A percentile compares a stretch with the other conserved stretches of the same genome.
Conservation (phyloP, 768 basidiomycete species). For the Psilocybe sp. region DNA sequence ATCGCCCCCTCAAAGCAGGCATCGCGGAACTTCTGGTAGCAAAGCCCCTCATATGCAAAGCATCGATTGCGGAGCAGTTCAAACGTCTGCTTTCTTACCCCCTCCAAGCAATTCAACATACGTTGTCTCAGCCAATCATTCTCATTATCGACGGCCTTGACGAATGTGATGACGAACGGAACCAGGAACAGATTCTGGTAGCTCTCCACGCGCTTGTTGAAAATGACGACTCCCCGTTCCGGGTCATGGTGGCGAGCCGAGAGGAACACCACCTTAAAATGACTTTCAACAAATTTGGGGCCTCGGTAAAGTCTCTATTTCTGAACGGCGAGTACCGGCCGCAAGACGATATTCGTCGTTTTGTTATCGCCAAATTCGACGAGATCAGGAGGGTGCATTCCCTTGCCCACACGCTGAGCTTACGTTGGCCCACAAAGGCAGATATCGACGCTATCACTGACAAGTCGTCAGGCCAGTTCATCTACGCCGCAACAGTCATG, state of each 20-base stretch:
- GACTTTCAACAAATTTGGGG: neutral
- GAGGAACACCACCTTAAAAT: conserved; percentile 13
- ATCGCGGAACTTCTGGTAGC: neutral
- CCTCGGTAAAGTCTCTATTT: neutral
- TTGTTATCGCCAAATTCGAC: conserved; percentile 4
- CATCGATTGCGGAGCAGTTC: neutral
- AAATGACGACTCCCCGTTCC: conserved; percentile 1
- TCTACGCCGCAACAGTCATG: conserved; percentile 19
- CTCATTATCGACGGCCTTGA: conserved; percentile 19
- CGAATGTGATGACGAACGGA: conserved; percentile 11
- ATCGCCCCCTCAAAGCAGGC: neutral
- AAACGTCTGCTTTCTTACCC: neutral
- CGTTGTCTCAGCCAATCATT: conserved; percentile 1
- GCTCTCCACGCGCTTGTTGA: too few relatives aligned
- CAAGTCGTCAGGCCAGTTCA: conserved; percentile 18
- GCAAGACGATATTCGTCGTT: conserved; percentile 4
- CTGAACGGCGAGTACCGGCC: conserved; percentile 3
- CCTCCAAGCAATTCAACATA: neutral
- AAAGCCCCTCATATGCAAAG: neutral
- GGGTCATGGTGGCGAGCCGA: conserved; percentile 14
- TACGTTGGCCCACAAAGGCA: conserved; percentile 6
- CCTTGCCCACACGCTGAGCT: neutral
- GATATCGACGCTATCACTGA: conserved; percentile 3
- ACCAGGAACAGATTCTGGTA: conserved; percentile 2
- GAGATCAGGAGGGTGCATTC: conserved; percentile 3